Evolutionary conservation across 352 stramenopile species (phyloP).

Genomic region (Phytophthora hibernalis): DNA sequence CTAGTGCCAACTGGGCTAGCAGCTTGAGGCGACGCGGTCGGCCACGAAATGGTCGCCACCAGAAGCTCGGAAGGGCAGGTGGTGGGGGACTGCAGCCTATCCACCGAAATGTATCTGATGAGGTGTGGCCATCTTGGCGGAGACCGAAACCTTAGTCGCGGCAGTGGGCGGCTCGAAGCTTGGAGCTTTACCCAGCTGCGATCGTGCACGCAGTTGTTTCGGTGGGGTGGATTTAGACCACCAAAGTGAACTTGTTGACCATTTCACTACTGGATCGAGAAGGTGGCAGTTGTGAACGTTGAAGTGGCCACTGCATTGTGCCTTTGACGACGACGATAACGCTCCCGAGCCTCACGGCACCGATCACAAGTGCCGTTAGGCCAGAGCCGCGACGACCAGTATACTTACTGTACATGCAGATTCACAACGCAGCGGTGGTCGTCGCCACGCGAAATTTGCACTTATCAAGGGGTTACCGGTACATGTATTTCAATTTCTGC

Average conservation of each 20-base stretch:
- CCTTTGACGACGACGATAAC: background rate
- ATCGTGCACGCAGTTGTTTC: background rate
- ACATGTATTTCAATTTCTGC: background rate
- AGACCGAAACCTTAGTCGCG: background rate
- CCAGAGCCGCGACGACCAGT: background rate
- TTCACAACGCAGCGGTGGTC: background rate
- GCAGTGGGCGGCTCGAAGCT: no score
- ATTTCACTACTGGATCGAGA: background rate
- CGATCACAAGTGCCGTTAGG: no score
- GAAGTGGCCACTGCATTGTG: background rate
- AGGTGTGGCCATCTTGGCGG: no score
- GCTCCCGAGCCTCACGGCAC: background rate
- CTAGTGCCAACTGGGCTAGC: constrained; percentile 10
- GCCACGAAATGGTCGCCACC: constrained; percentile 10
- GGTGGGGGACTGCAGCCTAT: background rate
- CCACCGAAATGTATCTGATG: constrained; percentile 1
- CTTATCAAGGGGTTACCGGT: background rate
- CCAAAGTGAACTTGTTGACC: background rate
- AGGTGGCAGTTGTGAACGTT: background rate
- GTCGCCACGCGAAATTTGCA: constrained; percentile 1
- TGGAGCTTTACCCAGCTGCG: background rate
- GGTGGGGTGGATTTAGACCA: background rate
- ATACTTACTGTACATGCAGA: background rate
- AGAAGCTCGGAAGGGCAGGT: constrained; percentile 16
- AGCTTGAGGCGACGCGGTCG: no score